A percentile compares a stretch with the other conserved stretches of the same genome.
Evolutionary conservation across 1,284 basidiomycete genomes (phyloP).

Genomic region (Ganoderma boninense): DNA sequence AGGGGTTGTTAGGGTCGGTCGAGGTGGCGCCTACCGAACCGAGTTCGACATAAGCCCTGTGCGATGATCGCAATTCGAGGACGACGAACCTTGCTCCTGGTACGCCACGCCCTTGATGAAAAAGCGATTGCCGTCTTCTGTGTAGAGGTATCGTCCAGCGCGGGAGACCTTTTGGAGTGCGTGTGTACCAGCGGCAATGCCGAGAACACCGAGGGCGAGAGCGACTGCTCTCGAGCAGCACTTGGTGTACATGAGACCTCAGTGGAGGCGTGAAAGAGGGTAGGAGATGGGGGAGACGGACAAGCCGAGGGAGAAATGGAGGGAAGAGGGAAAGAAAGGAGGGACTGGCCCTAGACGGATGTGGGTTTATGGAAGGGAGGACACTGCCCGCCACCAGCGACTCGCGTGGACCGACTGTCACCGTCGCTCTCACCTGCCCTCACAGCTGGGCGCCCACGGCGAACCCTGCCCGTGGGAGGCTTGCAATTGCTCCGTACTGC

Average conservation of each 20-base stretch:
- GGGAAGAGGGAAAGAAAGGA: conserved; percentile 15
- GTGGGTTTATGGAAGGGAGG: conserved; percentile 17
- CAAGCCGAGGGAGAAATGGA: conserved; percentile 10
- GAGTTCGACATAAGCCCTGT: background rate
- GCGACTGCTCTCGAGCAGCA: conserved; percentile 31
- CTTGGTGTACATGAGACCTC: conserved; percentile 35
- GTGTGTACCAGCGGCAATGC: conserved; percentile 49
- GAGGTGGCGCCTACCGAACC: conserved; percentile 33
- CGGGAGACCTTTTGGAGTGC: conserved; percentile 71
- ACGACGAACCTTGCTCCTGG: conserved; percentile 78
- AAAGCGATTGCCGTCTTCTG: conserved; percentile 76
- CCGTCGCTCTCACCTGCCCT: background rate
- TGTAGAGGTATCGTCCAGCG: conserved; percentile 83
- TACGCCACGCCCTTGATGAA: conserved; percentile 94
- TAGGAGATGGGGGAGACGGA: conserved; percentile 14
- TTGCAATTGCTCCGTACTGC: background rate
- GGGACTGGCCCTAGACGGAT: conserved; percentile 3
- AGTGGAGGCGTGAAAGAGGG: conserved; percentile 24
- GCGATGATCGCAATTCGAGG: background rate
- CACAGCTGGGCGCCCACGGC: background rate
- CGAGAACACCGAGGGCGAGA: conserved; percentile 38
- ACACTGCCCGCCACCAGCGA: background rate
- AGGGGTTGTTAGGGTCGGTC: conserved; percentile 67
- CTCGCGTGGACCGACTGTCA: background rate
- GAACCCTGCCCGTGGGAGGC: background rate